A percentile compares a stretch with the other conserved stretches of the same genome.
Conservation (phyloP, 306 rosid species). For the Medicago arabica region DNA sequence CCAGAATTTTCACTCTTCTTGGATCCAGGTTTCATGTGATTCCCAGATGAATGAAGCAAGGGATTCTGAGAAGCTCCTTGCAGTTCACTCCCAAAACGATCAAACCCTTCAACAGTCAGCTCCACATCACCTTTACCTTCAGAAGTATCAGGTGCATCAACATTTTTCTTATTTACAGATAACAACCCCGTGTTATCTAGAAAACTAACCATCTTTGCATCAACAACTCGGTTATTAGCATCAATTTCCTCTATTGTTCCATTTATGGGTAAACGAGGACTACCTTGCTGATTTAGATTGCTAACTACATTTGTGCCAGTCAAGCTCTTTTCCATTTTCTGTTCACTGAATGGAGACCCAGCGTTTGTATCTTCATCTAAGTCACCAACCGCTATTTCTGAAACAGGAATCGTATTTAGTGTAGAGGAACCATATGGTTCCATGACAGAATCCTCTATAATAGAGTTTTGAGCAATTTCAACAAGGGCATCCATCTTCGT, state of each 20-base stretch:
- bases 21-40: conserved; percentile 36
- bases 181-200: conserved; percentile 36
- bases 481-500: conserved; percentile 90
- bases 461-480: conserved; percentile 89
- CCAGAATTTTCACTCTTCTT: conserved; percentile 41
- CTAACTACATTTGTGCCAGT: conserved; percentile 40
- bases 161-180: conserved; percentile 44
- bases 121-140: conserved; percentile 42
- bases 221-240: conserved; percentile 41
- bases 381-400: conserved; percentile 44
- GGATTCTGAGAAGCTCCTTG: conserved; percentile 46
- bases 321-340: conserved; percentile 51
- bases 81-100: conserved; percentile 46
- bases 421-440: conserved; percentile 47
- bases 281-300: conserved; percentile 49
- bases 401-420: conserved; percentile 31
- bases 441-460: conserved; percentile 60
- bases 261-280: conserved; percentile 45
- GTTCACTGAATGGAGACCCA: conserved; percentile 48
- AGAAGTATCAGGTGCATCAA: conserved; percentile 35
- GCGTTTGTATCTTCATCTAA: conserved; percentile 43
- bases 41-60: conserved; percentile 40
- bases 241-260: conserved; percentile 51
- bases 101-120: conserved; percentile 44
- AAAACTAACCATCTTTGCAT: conserved; percentile 49